These are phyloP conservation scores for Barnettozyma hawaiiensis DNA, from an alignment of 1,139 yeast genomes.

Conservation along the genomic window DNA sequence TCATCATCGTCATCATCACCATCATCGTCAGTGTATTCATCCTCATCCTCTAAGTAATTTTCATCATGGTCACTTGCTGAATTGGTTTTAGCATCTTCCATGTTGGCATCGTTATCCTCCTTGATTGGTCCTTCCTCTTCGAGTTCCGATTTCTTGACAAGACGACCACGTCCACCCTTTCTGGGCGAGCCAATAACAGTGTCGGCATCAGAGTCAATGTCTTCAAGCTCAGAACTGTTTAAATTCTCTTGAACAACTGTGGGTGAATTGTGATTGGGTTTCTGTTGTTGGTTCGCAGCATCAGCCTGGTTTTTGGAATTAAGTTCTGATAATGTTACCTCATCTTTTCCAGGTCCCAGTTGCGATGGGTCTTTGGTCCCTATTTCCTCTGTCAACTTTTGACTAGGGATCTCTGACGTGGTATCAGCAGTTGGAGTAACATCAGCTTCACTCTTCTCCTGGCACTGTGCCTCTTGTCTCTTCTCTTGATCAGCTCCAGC, in stretches of 20 bases:
- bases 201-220: constrained; percentile 41
- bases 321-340: not conserved
- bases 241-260: constrained; percentile 7
- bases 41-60: constrained; percentile 10
- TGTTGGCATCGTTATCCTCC: constrained; percentile 6
- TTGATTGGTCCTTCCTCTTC: constrained; percentile 20
- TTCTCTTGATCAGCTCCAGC: not conserved
- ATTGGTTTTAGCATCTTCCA: constrained; percentile 13
- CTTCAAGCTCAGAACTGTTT: constrained; percentile 5
- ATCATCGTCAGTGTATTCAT: constrained; percentile 12
- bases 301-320: not conserved
- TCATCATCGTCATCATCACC: constrained; percentile 3
- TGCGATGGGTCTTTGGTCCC: not conserved
- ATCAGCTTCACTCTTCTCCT: not conserved
- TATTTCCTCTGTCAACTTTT: not conserved
- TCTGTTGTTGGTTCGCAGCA: not conserved
- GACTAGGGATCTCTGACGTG: not conserved
- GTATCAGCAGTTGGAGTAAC: not conserved
- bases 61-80: constrained; percentile 12
- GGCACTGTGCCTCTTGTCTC: not conserved
- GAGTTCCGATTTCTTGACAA: constrained; percentile 35
- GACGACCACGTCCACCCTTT: constrained; percentile 33
- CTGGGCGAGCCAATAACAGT: constrained; percentile 46
- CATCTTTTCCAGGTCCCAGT: not conserved
- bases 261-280: constrained; percentile 2